Evolutionary conservation across 1,284 basidiomycete genomes (phyloP).

Genomic region (Volvariella volvacea): DNA sequence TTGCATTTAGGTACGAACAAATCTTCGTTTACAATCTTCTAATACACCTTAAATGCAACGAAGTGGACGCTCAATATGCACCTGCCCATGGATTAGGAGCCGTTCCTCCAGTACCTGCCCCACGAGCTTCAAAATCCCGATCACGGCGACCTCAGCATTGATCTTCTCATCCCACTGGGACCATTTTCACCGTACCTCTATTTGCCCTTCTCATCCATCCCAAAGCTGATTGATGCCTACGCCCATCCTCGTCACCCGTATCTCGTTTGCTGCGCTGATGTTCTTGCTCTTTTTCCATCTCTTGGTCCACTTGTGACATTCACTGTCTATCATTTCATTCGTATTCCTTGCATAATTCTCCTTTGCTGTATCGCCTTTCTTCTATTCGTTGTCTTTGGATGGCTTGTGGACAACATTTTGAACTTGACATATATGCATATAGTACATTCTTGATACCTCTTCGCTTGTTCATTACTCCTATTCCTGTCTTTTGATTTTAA

Average conservation of each 20-base stretch:
- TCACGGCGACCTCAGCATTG: constrained; percentile 35
- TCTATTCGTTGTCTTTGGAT: background rate
- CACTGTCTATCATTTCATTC: too few relatives aligned
- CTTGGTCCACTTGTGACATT: too few relatives aligned
- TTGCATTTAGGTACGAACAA: constrained; percentile 67
- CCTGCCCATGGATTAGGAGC: constrained; percentile 75
- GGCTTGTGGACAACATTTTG: too few relatives aligned
- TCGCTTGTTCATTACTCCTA: too few relatives aligned
- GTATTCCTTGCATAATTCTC: too few relatives aligned
- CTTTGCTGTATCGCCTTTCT: too few relatives aligned
- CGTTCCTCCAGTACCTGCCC: constrained; percentile 29
- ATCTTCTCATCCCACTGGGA: constrained; percentile 6
- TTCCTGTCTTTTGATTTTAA: too few relatives aligned
- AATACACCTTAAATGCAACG: constrained; percentile 68
- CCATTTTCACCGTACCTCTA: background rate
- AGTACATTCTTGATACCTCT: too few relatives aligned
- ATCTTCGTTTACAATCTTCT: constrained; percentile 81
- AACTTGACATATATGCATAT: too few relatives aligned
- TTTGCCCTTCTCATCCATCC: background rate
- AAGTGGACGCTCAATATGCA: constrained; percentile 67
- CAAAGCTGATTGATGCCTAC: constrained; percentile 2
- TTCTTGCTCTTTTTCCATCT: too few relatives aligned
- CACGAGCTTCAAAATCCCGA: constrained; percentile 41
- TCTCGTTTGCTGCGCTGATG: constrained; percentile 1
- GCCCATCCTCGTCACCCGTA: constrained; percentile 2